phyloP scores from a whole-genome alignment of 306 rosid genomes.

The Glycyrrhiza uralensis region DNA sequence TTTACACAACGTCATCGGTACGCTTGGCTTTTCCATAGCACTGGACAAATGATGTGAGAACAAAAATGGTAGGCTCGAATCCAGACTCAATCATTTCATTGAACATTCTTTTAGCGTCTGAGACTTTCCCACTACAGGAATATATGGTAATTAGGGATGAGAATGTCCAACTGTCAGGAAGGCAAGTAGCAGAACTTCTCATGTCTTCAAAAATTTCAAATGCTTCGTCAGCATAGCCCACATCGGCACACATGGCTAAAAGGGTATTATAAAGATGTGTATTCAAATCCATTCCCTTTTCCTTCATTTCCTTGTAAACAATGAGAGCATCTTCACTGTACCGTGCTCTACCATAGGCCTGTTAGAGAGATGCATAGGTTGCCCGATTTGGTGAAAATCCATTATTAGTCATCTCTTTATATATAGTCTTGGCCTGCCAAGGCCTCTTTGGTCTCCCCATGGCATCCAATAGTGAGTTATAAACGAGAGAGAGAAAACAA shows the following conservation, averaged over 20 bases:
- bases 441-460: constrained; percentile 98
- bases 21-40: constrained; percentile 93
- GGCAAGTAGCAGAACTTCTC: constrained; percentile 52
- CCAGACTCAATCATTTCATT: constrained; percentile 82
- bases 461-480: constrained; percentile 73
- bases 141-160: constrained; percentile 84
- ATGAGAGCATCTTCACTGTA: constrained; percentile 67
- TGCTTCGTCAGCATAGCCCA: constrained; percentile 66
- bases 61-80: constrained; percentile 72
- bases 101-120: constrained; percentile 68
- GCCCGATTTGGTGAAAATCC: constrained; percentile 61
- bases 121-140: constrained; percentile 74
- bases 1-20: constrained; percentile 76
- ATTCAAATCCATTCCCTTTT: constrained; percentile 61
- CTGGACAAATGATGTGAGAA: constrained; percentile 88
- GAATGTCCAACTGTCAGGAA: constrained; percentile 94
- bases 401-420: constrained; percentile 67
- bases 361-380: constrained; percentile 70
- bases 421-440: constrained; percentile 77
- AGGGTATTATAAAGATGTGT: constrained; percentile 68
- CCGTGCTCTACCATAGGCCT: constrained; percentile 77
- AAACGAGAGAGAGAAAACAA: too few species aligned
- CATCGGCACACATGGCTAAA: constrained; percentile 88
- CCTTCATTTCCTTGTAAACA: constrained; percentile 85
- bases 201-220: constrained; percentile 66